phyloP scores from a whole-genome alignment of 257 asterid genomes.

The Scutellaria baicalensis region DNA sequence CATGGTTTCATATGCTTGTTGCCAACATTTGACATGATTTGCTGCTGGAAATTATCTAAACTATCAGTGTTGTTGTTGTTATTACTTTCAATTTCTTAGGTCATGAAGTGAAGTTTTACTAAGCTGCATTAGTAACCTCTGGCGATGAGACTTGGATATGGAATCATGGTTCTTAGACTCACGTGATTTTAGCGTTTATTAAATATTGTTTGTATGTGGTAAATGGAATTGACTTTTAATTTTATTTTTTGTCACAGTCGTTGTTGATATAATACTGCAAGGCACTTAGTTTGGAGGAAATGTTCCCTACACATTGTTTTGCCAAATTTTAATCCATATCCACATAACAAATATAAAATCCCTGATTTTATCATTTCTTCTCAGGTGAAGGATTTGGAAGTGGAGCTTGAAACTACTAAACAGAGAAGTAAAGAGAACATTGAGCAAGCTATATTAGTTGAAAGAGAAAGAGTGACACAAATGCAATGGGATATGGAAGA shows the following conservation, averaged over 20 bases:
- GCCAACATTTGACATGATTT: too few relatives aligned
- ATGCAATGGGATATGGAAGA: constrained; percentile 99
- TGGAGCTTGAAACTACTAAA: constrained; percentile 83
- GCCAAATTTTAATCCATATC: neutral
- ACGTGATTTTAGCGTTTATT: neutral
- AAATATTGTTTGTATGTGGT: neutral
- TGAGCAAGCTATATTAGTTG: constrained; percentile 81
- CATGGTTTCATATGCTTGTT: too few relatives aligned
- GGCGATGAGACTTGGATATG: neutral
- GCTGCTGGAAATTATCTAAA: too few relatives aligned
- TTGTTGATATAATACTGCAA: neutral
- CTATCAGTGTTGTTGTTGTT: too few relatives aligned
- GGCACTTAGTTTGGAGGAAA: neutral
- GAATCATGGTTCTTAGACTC: neutral
- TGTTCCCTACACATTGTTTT: neutral
- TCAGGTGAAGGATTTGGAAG: constrained; percentile 97
- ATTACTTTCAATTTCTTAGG: too few relatives aligned
- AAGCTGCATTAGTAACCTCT: too few relatives aligned
- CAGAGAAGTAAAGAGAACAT: constrained; percentile 86
- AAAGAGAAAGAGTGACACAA: constrained; percentile 89
- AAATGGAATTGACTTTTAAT: neutral
- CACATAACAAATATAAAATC: neutral
- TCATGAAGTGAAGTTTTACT: too few relatives aligned
- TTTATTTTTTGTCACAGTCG: neutral
- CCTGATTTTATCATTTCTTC: constrained; percentile 12